phyloP scores from a whole-genome alignment of 225 moss, liverwort and hornwort species.

The Thuidium tamariscinum region DNA sequence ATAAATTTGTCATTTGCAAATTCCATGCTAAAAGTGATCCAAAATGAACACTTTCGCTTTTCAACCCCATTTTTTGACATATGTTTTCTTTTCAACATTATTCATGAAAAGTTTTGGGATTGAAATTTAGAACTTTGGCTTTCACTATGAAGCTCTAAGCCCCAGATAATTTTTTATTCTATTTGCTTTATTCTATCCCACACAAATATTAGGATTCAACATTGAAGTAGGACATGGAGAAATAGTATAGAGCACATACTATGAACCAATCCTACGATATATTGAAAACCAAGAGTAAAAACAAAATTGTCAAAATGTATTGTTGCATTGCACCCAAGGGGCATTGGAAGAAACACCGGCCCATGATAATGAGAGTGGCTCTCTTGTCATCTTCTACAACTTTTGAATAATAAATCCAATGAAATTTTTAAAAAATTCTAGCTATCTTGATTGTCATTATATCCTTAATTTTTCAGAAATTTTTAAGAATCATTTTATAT shows the following conservation, averaged over 20 bases:
- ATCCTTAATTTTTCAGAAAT: too few species aligned
- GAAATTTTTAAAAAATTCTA: too few species aligned
- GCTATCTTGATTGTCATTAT: too few species aligned
- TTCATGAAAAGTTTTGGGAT: not conserved
- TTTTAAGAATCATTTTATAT: too few species aligned
- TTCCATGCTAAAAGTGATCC: fast-evolving
- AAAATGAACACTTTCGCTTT: not conserved
- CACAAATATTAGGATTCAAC: not conserved
- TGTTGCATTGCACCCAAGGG: too few species aligned
- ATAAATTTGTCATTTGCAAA: not conserved
- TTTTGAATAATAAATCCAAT: too few species aligned
- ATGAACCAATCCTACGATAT: not conserved
- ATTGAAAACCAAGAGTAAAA: fast-evolving
- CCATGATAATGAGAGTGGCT: too few species aligned
- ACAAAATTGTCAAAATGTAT: not conserved
- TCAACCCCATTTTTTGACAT: not conserved
- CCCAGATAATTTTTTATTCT: not conserved
- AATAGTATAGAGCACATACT: fast-evolving
- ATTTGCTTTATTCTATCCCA: not conserved
- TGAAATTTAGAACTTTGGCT: not conserved
- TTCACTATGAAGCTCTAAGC: not conserved
- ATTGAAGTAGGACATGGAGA: not conserved
- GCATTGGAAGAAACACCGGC: too few species aligned
- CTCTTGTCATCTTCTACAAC: too few species aligned
- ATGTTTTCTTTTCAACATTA: fast-evolving